These are phyloP conservation scores for Hermanozyma aechmeae DNA, from an alignment of 805 yeast species.

Conservation along the genomic window DNA sequence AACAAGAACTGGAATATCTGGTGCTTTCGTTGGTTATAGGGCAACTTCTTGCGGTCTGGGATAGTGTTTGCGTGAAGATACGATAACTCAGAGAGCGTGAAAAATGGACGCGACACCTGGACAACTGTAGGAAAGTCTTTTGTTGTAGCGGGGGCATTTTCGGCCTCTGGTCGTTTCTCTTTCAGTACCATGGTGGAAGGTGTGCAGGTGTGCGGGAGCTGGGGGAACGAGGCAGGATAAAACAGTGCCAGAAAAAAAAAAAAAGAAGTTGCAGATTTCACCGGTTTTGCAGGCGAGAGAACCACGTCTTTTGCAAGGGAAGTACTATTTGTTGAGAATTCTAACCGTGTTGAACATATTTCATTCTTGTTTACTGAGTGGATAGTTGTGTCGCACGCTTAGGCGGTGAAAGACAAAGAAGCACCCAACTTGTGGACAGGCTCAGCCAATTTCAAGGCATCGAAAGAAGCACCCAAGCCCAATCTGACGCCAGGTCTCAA, in stretches of 20 bases:
- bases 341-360: no score
- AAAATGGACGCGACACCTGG: constrained; percentile 52
- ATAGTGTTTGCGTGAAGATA: constrained; percentile 44
- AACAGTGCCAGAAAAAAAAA: no score
- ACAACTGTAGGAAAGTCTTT: constrained; percentile 9
- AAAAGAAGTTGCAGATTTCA: no score
- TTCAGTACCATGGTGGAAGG: no score
- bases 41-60: constrained; percentile 33
- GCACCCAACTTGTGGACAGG: constrained; percentile 97
- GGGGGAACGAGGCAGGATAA: no score
- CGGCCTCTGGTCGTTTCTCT: no score
- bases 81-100: constrained; percentile 45
- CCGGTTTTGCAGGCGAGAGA: no score
- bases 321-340: no score
- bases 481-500: constrained; percentile 93
- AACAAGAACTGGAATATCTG: constrained; percentile 47
- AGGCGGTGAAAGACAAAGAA: constrained; percentile 89
- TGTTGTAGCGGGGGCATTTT: no score
- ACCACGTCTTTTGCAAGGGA: no score
- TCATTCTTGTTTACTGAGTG: no score
- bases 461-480: constrained; percentile 95
- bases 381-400: constrained; percentile 13
- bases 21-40: constrained; percentile 42
- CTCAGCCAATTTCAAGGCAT: constrained; percentile 90
- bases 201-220: no score